phyloP scores from a whole-genome alignment of 495 filamentous ascomycete species.

The Hypoxylon trugodes region DNA sequence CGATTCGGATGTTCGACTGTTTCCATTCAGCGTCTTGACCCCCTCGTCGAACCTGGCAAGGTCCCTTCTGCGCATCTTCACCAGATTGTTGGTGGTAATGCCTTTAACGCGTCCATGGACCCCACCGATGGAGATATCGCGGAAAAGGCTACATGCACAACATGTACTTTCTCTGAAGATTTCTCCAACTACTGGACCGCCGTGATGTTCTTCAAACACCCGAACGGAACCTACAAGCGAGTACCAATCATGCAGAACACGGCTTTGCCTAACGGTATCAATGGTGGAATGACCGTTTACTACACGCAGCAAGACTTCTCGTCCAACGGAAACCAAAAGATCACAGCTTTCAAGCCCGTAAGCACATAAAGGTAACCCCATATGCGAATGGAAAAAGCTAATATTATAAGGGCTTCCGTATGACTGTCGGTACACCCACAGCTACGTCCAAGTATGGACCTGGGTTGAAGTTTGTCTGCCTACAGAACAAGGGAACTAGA shows the following conservation, averaged over 20 bases:
- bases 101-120: slow-evolving; percentile 58
- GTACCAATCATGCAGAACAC: slow-evolving; percentile 60
- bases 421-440: slow-evolving; percentile 59
- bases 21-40: slow-evolving; percentile 59
- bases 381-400: not conserved
- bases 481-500: slow-evolving; percentile 55
- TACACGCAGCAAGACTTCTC: slow-evolving; percentile 61
- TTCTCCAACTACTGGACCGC: slow-evolving; percentile 63
- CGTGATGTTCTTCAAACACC: slow-evolving; percentile 61
- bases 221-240: slow-evolving; percentile 61
- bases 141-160: slow-evolving; percentile 54
- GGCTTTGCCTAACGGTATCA: slow-evolving; percentile 57
- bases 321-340: slow-evolving; percentile 56
- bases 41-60: slow-evolving; percentile 57
- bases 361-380: slow-evolving; percentile 8
- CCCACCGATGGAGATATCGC: slow-evolving; percentile 50
- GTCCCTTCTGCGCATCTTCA: slow-evolving; percentile 59
- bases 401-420: slow-evolving; percentile 59
- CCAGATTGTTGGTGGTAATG: slow-evolving; percentile 61
- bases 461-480: slow-evolving; percentile 59
- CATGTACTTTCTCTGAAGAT: slow-evolving; percentile 57
- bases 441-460: slow-evolving; percentile 42
- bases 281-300: slow-evolving; percentile 64
- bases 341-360: slow-evolving; percentile 60
- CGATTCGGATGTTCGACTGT: slow-evolving; percentile 60